Evolutionary conservation across 2,329 filamentous ascomycete species (phyloP).

Genomic region (Trichoderma polysporum): DNA sequence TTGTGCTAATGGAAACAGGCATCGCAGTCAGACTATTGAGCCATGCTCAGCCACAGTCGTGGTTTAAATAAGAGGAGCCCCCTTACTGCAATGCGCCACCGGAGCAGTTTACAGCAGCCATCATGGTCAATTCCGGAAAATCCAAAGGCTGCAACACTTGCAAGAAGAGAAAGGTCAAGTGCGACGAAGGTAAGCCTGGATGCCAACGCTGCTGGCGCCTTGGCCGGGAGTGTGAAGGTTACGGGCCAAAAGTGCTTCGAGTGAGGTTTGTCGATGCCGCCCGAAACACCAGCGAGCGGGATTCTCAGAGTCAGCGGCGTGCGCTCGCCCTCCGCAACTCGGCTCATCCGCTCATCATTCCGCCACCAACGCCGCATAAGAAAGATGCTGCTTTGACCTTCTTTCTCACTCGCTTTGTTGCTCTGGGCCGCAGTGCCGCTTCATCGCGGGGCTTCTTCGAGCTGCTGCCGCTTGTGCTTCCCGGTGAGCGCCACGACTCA

Average conservation of each 20-base stretch:
- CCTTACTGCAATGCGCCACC: not conserved
- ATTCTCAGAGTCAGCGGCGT: not conserved
- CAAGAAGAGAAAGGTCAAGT: not conserved
- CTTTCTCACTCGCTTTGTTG: not conserved
- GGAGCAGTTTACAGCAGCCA: not conserved
- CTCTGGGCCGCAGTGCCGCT: not conserved
- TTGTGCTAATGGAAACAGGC: not conserved
- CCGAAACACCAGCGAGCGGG: not conserved
- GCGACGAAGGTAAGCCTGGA: not conserved
- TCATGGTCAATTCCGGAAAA: not conserved
- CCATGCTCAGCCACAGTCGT: not conserved
- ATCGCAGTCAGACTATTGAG: not conserved
- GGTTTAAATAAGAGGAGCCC: not conserved
- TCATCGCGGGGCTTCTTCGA: not conserved
- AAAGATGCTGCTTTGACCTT: not conserved
- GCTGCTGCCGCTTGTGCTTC: not conserved
- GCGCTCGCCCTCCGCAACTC: not conserved
- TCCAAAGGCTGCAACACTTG: not conserved
- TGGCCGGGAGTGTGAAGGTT: not conserved
- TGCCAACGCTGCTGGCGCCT: not conserved
- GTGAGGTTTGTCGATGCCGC: not conserved
- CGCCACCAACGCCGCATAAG: not conserved
- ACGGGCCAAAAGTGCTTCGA: not conserved
- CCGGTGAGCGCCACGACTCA: not conserved
- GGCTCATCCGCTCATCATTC: not conserved